Conservation (phyloP, 148 eudicot species). For the Simmondsia chinensis region DNA sequence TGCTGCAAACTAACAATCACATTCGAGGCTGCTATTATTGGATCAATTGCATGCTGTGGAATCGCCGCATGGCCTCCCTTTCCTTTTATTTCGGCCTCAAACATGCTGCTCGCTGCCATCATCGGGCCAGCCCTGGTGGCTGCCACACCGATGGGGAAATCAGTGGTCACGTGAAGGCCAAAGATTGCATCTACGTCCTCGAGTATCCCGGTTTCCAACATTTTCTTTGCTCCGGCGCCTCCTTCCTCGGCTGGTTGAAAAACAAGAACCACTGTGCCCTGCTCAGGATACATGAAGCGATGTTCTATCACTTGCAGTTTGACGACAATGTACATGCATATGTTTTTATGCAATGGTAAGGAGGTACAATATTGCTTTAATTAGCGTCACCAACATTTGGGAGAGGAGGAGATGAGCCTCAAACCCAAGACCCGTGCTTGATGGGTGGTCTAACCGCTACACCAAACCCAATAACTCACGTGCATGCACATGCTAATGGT, state of each 20-base stretch:
- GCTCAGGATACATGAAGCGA: too few relatives aligned
- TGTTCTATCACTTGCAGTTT: too few relatives aligned
- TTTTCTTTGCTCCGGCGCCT: slow-evolving; percentile 49
- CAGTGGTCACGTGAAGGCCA: slow-evolving; percentile 35
- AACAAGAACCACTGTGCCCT: slow-evolving; percentile 58
- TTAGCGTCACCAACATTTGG: too few relatives aligned
- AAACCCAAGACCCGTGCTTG: too few relatives aligned
- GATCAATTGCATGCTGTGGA: slow-evolving; percentile 61
- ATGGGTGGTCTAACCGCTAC: too few relatives aligned
- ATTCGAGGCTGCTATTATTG: slow-evolving; percentile 59
- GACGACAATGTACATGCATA: too few relatives aligned
- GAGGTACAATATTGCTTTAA: too few relatives aligned
- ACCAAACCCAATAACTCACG: too few relatives aligned
- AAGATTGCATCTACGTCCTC: slow-evolving; percentile 57
- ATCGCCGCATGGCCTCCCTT: slow-evolving; percentile 64
- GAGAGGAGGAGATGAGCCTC: too few relatives aligned
- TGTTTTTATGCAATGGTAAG: too few relatives aligned
- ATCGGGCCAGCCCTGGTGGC: slow-evolving; percentile 36
- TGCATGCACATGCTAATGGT: too few relatives aligned
- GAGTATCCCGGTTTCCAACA: slow-evolving; percentile 42
- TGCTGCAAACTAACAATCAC: slow-evolving; percentile 67
- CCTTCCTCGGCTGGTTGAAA: slow-evolving; percentile 80
- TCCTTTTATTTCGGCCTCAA: slow-evolving; percentile 52
- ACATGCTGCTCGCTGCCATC: slow-evolving; percentile 46
- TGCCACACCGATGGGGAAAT: slow-evolving; percentile 26